A percentile compares a stretch with the other conserved stretches of the same genome.
phyloP scores from a whole-genome alignment of 108 stramenopile species.

The Cyclostephanos tholiformis region DNA sequence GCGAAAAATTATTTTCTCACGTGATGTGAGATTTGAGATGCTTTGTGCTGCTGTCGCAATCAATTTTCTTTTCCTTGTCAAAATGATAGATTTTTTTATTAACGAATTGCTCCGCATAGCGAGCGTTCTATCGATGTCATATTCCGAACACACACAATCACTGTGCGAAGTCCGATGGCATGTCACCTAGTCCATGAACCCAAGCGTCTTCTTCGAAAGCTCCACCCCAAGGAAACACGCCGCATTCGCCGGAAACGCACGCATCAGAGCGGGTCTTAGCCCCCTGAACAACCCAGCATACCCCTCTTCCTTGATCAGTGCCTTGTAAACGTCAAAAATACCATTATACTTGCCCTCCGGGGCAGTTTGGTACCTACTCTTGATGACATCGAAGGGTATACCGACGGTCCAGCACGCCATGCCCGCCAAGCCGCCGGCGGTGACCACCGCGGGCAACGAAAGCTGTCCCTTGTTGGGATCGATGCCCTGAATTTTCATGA shows the following conservation, averaged over 20 bases:
- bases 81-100: too few species aligned
- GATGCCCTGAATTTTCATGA: constrained; percentile 69
- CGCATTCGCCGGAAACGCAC: constrained; percentile 94
- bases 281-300: constrained; percentile 80
- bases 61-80: too few species aligned
- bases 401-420: constrained; percentile 87
- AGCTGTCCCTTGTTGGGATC: constrained; percentile 65
- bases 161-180: not conserved
- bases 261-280: constrained; percentile 82
- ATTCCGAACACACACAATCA: too few species aligned
- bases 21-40: too few species aligned
- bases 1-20: too few species aligned
- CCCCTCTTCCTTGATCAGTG: constrained; percentile 82
- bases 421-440: constrained; percentile 89
- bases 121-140: too few species aligned
- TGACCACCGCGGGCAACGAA: constrained; percentile 64
- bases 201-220: constrained; percentile 64
- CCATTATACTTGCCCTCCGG: constrained; percentile 74
- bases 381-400: constrained; percentile 88
- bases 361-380: constrained; percentile 84
- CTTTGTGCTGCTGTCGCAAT: too few species aligned
- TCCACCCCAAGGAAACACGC: constrained; percentile 92
- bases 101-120: too few species aligned
- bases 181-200: constrained; percentile 64
- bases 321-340: constrained; percentile 64